Base-by-base conservation (phyloP, 2,329 filamentous ascomycete genomes). In the Atkinsonella texensis region DNA sequence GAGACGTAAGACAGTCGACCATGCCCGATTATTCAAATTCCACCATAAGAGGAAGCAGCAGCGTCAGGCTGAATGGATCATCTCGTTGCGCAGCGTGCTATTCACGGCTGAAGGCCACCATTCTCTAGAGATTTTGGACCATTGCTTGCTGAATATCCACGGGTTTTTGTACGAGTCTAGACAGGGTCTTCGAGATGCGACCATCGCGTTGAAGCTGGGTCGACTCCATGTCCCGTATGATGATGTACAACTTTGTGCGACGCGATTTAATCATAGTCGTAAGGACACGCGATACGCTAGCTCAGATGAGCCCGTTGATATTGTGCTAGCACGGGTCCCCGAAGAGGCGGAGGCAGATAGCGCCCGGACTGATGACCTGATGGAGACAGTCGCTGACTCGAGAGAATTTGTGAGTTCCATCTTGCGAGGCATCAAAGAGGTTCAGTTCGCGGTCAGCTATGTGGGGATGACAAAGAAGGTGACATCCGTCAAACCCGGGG, bases 391-490 rank as follows among this genome's bases (percentile, higher is more conserved):
- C 0, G 90, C 90, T 0, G 90, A 96, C 62, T 95, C 89, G 0
- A 91, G 90, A 60, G 89, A 95, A 56, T 93, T 98, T 63, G 78
- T 90, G 52, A 87, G 86, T 64, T 96, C 93, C 1, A 84, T 96
- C 42, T 73, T 98, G 48, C 81, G 88, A 44, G 93, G 93, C 49
- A 89, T 98, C 57, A 94, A 96, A 64, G 93, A 98, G 66, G 86
- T 98, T 12, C 93, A 98, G 66, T 88, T 98, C 61, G 91, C 90
- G 0, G 81, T 97, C 63, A 91, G 91, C 67, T 93, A 91, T 66
- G 79, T 96, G 58, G 88, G 89, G 17, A 70, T 98, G 53, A 90
- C 88, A 20, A 93, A 89, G 66, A 84, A 83, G 60, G 77, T 96
- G 12, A 76, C 84, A 40, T 76, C 81, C 2, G 74, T 87, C 53